Conservation (phyloP, 495 filamentous ascomycete species). For the Glarea lozoyensis region DNA sequence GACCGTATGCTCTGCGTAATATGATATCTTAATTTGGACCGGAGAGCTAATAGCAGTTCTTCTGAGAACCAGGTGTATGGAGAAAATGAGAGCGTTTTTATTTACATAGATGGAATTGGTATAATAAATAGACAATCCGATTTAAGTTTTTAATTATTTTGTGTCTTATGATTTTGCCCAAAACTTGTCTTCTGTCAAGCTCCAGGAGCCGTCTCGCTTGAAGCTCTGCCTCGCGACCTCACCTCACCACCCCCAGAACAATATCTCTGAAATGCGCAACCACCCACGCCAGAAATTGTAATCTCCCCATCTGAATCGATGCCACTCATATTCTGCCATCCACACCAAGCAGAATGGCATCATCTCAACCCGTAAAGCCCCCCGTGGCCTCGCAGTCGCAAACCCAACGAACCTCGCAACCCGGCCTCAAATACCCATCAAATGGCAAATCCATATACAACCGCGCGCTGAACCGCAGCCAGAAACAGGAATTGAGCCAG, state of each 20-base stretch:
- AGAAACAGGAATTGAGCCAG: slow-evolving; percentile 78
- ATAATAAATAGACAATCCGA: too few species aligned
- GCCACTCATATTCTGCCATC: slow-evolving; percentile 1
- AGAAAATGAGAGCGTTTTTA: too few species aligned
- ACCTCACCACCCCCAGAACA: neutral
- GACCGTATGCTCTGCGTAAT: too few species aligned
- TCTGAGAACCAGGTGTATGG: too few species aligned
- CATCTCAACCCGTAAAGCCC: slow-evolving; percentile 28
- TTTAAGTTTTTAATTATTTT: neutral
- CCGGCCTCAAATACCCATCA: slow-evolving; percentile 85
- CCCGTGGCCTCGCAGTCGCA: slow-evolving; percentile 23
- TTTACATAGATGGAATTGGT: too few species aligned
- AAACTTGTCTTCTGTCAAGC: neutral
- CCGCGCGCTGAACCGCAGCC: slow-evolving; percentile 81
- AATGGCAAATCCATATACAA: slow-evolving; percentile 98
- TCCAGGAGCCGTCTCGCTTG: neutral
- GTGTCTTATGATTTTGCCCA: neutral
- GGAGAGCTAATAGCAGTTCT: too few species aligned
- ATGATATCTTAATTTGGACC: too few species aligned
- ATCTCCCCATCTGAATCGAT: slow-evolving; percentile 3
- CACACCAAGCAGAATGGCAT: slow-evolving; percentile 25
- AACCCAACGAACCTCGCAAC: slow-evolving; percentile 22
- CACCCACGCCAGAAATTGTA: neutral
- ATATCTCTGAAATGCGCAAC: neutral
- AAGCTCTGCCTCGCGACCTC: neutral